Base-by-base conservation (phyloP, 352 stramenopile species). In the Phytophthora pisi region DNA sequence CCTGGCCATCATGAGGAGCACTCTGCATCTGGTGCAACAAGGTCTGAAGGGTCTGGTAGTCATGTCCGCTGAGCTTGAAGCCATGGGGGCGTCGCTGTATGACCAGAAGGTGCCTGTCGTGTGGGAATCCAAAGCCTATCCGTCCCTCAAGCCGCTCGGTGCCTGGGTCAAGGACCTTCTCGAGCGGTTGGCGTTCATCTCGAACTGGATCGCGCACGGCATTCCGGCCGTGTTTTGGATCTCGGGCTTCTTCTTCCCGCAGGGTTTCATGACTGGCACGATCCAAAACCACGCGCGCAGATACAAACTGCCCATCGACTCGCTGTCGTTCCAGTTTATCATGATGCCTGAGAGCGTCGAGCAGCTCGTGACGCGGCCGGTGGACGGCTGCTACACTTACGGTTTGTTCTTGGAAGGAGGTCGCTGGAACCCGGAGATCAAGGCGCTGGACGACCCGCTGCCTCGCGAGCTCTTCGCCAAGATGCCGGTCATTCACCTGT, bases 381-480 rank as follows among this genome's bases (percentile, higher is more conserved):
- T 68, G 16, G 71, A 78, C 31, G 70, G 74, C 3, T 79, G 64
- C 58, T 82, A 77, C 61, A 75, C 66, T 20, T 68, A 61, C 40
- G 67, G 71, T 11, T 68, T 82, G 55, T 79, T 82, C 57, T 70
- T 82, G 45, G 74, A 80, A 45, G 72, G 72, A 10, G 72, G 72
- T 56, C 68, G 66, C n/a, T 78, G 72, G 75, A 74, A 82, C 46
- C 71, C 82, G 11, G 72, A 85, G 1, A 64, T 74, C 3, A 74
- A 89, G 51, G 90, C 85, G 11, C 74, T 99, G 6, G 82, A 91
- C 18, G 92, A 98, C 53, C 91, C 91, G 7, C 61, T 93, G 36
- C 95, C 93, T 6, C 97, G 98, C 51, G 90, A 98, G 65, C 77
- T 98, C 11, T 98, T 97, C 73, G 95, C 90, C 9, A 88, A 93